Evolutionary conservation across 805 yeast species (phyloP).

Genomic region (Pichia occidentalis): DNA sequence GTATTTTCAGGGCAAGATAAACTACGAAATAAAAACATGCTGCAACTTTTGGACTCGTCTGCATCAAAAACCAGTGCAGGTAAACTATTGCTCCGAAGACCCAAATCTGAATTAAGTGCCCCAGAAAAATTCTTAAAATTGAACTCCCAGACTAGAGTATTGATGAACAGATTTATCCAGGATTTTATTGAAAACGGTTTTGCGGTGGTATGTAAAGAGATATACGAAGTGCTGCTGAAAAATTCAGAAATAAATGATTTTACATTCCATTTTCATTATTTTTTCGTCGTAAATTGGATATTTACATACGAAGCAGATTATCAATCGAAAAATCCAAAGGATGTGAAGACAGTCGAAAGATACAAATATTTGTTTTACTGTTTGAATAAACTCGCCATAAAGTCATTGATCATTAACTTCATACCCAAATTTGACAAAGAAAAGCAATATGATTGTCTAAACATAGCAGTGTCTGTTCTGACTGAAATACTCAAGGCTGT

Average conservation of each 20-base stretch:
- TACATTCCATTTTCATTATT: conserved; percentile 38
- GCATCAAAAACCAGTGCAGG: conserved; percentile 33
- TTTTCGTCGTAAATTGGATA: conserved; percentile 69
- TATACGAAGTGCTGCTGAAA: conserved; percentile 31
- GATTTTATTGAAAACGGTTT: conserved; percentile 71
- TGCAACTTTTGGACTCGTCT: conserved; percentile 58
- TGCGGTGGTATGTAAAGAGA: conserved; percentile 51
- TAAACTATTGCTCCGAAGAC: conserved; percentile 38
- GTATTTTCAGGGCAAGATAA: conserved; percentile 66
- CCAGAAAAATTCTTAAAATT: conserved; percentile 3
- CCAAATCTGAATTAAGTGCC: not conserved
- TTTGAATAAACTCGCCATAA: conserved; percentile 3
- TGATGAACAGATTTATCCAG: conserved; percentile 40
- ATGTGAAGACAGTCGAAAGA: conserved; percentile 26
- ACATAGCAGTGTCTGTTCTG: conserved; percentile 1
- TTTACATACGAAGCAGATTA: conserved; percentile 52
- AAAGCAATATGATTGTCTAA: conserved; percentile 37
- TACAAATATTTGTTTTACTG: conserved; percentile 13
- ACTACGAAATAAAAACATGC: conserved; percentile 37
- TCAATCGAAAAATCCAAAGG: conserved; percentile 15
- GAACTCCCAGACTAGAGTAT: conserved; percentile 17
- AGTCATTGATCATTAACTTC: conserved; percentile 4
- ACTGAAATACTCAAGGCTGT: conserved; percentile 46
- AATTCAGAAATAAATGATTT: conserved; percentile 29
- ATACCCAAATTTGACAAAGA: conserved; percentile 17